Conservation (phyloP, 2,329 filamentous ascomycete genomes). For the Seiridium cupressi region DNA sequence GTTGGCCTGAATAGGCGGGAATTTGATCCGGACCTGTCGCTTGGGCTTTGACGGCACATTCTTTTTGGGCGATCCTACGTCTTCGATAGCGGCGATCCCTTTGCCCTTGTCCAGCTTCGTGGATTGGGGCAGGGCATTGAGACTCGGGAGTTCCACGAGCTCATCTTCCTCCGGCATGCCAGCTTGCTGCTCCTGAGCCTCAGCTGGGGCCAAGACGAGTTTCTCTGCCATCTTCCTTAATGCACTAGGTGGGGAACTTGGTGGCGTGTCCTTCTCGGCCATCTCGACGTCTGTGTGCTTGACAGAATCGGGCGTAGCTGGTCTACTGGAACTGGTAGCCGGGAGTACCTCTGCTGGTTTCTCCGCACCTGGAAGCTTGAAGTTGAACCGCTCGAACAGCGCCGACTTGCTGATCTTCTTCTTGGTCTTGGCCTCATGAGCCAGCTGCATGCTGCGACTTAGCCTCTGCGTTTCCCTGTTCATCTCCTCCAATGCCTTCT, state of each 20-base stretch:
- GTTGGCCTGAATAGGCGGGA: constrained; percentile 40
- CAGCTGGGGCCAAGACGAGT: constrained; percentile 2
- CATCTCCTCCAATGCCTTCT: constrained; percentile 94
- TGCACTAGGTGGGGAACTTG: constrained; percentile 61
- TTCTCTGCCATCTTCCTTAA: constrained; percentile 24
- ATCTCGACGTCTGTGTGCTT: constrained; percentile 51
- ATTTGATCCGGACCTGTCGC: constrained; percentile 50
- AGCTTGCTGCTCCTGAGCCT: constrained; percentile 7
- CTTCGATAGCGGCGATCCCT: constrained; percentile 45
- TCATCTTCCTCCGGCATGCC: constrained; percentile 19
- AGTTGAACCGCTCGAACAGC: constrained; percentile 83
- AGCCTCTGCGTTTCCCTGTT: constrained; percentile 90
- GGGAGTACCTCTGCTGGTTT: constrained; percentile 13
- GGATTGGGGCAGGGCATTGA: constrained; percentile 33
- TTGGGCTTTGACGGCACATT: constrained; percentile 26
- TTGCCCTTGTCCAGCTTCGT: constrained; percentile 56
- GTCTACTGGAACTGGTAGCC: constrained; percentile 53
- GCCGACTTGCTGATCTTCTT: constrained; percentile 86
- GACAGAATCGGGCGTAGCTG: constrained; percentile 42
- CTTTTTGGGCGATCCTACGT: constrained; percentile 25
- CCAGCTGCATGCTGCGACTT: constrained; percentile 83
- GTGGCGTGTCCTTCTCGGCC: constrained; percentile 60
- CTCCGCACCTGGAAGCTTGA: constrained; percentile 43
- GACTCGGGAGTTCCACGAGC: constrained; percentile 33
- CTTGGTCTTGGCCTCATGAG: constrained; percentile 84